These are phyloP conservation scores for Hevea brasiliensis DNA, from an alignment of 345 rosid species.

Conservation along the genomic window DNA sequence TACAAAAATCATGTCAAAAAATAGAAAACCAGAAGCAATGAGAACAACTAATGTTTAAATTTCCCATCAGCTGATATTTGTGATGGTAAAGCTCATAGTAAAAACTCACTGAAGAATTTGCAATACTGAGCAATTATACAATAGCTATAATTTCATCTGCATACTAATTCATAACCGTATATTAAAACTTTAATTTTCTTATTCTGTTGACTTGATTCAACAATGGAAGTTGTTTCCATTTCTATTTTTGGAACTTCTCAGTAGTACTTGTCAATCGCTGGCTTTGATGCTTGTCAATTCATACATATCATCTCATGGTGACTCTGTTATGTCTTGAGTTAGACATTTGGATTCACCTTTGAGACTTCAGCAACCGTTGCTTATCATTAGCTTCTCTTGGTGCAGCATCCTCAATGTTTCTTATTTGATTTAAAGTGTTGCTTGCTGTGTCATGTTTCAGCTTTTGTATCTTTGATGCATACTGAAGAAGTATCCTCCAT, in stretches of 20 bases:
- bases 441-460: slow-evolving; percentile 13
- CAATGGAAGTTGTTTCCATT: too few species aligned
- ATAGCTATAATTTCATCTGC: background rate
- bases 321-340: background rate
- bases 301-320: too few species aligned
- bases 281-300: background rate
- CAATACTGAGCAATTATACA: background rate
- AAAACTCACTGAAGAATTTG: background rate
- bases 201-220: background rate
- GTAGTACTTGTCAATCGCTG: background rate
- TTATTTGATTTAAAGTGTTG: background rate
- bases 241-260: background rate
- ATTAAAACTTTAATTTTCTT: background rate
- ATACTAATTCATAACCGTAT: background rate
- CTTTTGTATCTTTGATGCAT: slow-evolving; percentile 8
- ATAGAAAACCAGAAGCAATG: background rate
- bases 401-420: slow-evolving; percentile 1
- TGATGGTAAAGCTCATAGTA: background rate
- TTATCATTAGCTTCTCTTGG: background rate
- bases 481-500: background rate
- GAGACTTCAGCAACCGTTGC: too few species aligned
- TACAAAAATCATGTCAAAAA: background rate
- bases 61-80: background rate
- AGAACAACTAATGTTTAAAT: background rate
- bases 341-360: background rate